phyloP scores from a whole-genome alignment of 108 stramenopile species.

The Pseudonitzschia multistriata region DNA sequence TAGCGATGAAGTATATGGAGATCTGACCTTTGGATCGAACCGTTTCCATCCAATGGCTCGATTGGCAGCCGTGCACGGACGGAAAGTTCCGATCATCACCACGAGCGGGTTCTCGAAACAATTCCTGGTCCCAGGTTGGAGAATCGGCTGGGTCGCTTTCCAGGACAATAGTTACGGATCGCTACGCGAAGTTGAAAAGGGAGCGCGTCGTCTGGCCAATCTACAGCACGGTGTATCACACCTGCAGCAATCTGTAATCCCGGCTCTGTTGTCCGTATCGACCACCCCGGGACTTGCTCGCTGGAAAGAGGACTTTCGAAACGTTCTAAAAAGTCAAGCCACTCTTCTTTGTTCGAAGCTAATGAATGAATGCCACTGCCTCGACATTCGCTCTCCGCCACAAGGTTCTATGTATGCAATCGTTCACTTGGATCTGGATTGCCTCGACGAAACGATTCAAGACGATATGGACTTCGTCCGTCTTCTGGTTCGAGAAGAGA shows the following conservation, averaged over 20 bases:
- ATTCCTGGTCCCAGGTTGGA: slow-evolving; percentile 92
- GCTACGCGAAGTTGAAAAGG: slow-evolving; percentile 64
- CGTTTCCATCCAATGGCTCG: slow-evolving; percentile 73
- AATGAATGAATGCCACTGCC: slow-evolving; percentile 52
- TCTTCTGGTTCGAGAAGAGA: slow-evolving; percentile 83
- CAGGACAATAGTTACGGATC: slow-evolving; percentile 66
- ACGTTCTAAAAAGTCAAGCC: slow-evolving; percentile 63
- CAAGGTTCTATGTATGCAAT: slow-evolving; percentile 92
- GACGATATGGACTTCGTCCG: slow-evolving; percentile 76
- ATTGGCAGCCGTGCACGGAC: slow-evolving; percentile 55
- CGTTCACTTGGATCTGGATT: slow-evolving; percentile 52
- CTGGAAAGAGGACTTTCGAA: slow-evolving; percentile 66
- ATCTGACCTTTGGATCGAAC: slow-evolving; percentile 61
- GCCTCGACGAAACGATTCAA: slow-evolving; percentile 14
- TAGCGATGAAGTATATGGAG: slow-evolving; percentile 94
- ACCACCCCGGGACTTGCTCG: slow-evolving; percentile 34
- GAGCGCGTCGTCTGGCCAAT: slow-evolving; percentile 79
- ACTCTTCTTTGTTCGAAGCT: slow-evolving; percentile 48
- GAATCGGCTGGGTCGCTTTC: slow-evolving; percentile 84
- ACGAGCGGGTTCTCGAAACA: slow-evolving; percentile 91
- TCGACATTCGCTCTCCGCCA: slow-evolving; percentile 53
- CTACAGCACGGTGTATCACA: slow-evolving; percentile 79
- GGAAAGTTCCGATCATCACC: slow-evolving; percentile 79
- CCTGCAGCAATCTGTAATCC: slow-evolving; percentile 78
- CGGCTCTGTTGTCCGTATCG: slow-evolving; percentile 54